Percentiles rank a stretch among this genome's conserved stretches.
Evolutionary conservation across 208 protist genomes (phyloP).

Genomic region (Trypanosoma scelopori): DNA sequence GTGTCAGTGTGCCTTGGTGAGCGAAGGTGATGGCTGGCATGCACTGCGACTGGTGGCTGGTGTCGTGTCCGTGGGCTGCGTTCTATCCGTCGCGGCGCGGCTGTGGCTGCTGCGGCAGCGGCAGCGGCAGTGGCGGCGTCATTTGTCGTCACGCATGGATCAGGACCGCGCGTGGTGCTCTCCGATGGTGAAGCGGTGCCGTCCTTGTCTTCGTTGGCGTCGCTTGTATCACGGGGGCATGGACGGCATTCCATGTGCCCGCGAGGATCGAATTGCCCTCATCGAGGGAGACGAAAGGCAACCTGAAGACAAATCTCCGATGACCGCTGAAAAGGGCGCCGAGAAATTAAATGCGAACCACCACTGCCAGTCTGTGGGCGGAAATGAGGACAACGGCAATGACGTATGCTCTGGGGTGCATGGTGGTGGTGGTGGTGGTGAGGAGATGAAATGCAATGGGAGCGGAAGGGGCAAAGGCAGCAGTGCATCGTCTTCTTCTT

Average conservation of each 20-base stretch:
- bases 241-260: too few relatives aligned
- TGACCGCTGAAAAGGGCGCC: too few relatives aligned
- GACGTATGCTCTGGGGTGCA: too few relatives aligned
- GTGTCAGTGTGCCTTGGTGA: neutral
- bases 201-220: neutral
- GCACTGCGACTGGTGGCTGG: neutral
- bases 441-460: too few relatives aligned
- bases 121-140: too few relatives aligned
- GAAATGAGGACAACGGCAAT: too few relatives aligned
- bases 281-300: neutral
- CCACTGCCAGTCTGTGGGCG: too few relatives aligned
- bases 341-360: too few relatives aligned
- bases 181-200: too few relatives aligned
- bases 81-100: neutral
- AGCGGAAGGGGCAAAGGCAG: neutral
- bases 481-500: neutral
- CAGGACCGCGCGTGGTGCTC: too few relatives aligned
- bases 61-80: constrained; percentile 5
- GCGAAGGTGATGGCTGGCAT: neutral
- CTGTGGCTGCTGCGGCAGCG: too few relatives aligned
- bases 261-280: neutral
- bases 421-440: too few relatives aligned
- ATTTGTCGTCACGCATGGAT: neutral
- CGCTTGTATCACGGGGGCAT: neutral
- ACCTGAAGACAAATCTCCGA: neutral